Evolutionary conservation across 495 filamentous ascomycete genomes (phyloP), one percentile per base, ranked within the genome.

Genomic region (Sporormia fimetaria): DNA sequence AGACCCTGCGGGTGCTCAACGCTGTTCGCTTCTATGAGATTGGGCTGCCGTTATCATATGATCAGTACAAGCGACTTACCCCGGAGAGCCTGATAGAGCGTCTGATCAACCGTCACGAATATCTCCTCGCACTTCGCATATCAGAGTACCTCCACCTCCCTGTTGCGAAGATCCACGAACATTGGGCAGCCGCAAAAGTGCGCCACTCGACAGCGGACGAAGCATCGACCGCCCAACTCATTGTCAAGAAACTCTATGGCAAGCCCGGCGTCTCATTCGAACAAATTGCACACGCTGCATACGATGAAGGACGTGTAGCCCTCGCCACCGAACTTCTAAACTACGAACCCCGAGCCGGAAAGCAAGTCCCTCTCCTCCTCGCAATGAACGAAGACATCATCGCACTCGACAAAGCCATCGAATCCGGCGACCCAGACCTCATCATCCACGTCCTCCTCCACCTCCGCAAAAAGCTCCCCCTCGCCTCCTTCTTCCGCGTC

Each of bases 101-200:
- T 20, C 71, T 98, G 0, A 75, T 93, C 8, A 90, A 83, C 51
- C 76, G 90, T 3, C 78, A 84, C 42, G 83, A 96, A 61, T 95
- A 96, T 60, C 69, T 94, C 2, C 73, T 96, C 6, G 92, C 92
- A 1, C 75, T 98, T 16, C 75, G 80, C 11, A 71, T 96, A n/a
- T 86, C 88, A 2, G 80, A 84, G 40, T 95, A 85, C 57, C 68
- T 98, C 0, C 78, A 77, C 29, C 71, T 98, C 11, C 80, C 92
- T 1, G 85, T 84, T 6, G 84, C 90, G 52, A 77, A 73, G 37
- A 92, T 98, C 38, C 93, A 94, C 51, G 86, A 92, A 10, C 86
- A 94, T 58, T 98, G 90, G 90, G 90, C 92, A 8, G 83, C 81
- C 17, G 78, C 90, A 59, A 98, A 95, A 59, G 92, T 96, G 18